Conservation (phyloP, 108 stramenopile genomes). For the Mayamaea pseudoterrestris region DNA sequence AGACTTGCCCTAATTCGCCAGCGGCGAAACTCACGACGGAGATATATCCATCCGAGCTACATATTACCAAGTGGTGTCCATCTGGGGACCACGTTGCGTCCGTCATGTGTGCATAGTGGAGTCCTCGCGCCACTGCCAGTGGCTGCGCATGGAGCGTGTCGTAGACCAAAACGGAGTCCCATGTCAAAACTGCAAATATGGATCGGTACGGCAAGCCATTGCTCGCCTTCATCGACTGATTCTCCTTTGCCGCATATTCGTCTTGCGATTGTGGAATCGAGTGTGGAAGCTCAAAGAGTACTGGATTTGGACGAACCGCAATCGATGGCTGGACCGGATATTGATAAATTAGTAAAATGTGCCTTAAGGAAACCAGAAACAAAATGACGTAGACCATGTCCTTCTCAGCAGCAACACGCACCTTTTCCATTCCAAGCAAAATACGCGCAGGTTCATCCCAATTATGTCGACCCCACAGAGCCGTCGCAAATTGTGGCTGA, state of each 20-base stretch:
- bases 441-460: conserved; percentile 76
- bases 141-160: conserved; percentile 67
- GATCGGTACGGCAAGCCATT: conserved; percentile 48
- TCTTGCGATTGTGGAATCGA: background rate
- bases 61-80: conserved; percentile 63
- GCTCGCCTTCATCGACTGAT: conserved; percentile 6
- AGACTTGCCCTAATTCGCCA: conserved; percentile 62
- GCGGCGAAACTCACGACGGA: conserved; percentile 57
- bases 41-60: conserved; percentile 78
- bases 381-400: background rate
- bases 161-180: conserved; percentile 66
- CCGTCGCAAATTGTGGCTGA: conserved; percentile 53
- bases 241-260: conserved; percentile 24
- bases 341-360: background rate
- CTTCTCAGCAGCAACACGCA: conserved; percentile 6
- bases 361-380: background rate
- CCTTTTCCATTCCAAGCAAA: conserved; percentile 65
- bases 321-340: conserved; percentile 42
- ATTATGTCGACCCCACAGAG: conserved; percentile 63
- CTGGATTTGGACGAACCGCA: conserved; percentile 70
- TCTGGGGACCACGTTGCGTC: conserved; percentile 78
- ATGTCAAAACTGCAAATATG: conserved; percentile 74
- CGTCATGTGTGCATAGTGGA: conserved; percentile 80
- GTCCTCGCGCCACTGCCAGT: conserved; percentile 46
- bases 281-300: conserved; percentile 54